A percentile compares a stretch with the other conserved stretches of the same genome.
These are phyloP conservation scores for Sungouiella blattae DNA, from an alignment of 805 yeast genomes.

Conservation along the genomic window DNA sequence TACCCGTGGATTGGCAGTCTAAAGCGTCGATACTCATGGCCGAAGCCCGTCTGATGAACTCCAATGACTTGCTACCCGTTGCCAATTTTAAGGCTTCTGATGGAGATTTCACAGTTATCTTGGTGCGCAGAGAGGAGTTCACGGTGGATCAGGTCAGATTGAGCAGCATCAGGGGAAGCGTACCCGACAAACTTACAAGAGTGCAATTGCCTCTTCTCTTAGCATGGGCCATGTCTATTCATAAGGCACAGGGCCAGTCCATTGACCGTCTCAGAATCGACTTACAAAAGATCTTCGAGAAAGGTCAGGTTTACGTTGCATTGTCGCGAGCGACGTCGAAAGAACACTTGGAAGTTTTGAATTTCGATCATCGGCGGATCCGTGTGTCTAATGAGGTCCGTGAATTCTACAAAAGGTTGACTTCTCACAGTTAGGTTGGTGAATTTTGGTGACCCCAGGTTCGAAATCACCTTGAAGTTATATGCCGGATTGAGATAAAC, in stretches of 20 bases:
- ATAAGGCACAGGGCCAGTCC: constrained; percentile 94
- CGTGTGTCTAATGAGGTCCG: constrained; percentile 68
- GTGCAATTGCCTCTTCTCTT: constrained; percentile 78
- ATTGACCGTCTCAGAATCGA: constrained; percentile 75
- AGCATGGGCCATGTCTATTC: constrained; percentile 97
- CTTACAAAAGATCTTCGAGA: constrained; percentile 71
- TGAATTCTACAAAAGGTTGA: constrained; percentile 58
- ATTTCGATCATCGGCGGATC: constrained; percentile 64
- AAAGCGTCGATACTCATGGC: constrained; percentile 8
- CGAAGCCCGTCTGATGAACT: constrained; percentile 8
- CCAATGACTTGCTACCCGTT: constrained; percentile 34
- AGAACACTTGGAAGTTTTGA: constrained; percentile 75
- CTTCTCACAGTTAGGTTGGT: no score
- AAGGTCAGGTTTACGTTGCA: constrained; percentile 96
- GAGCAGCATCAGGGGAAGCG: not conserved
- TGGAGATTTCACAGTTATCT: constrained; percentile 25
- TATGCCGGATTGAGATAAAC: no score
- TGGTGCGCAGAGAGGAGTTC: constrained; percentile 34
- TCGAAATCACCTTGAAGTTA: no score
- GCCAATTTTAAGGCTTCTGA: constrained; percentile 41
- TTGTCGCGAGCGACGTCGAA: constrained; percentile 83
- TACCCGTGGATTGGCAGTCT: constrained; percentile 12
- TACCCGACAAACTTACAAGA: constrained; percentile 7
- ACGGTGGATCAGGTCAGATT: constrained; percentile 27
- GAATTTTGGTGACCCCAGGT: no score